These are phyloP conservation scores for Barnettozyma californica DNA, from an alignment of 805 yeast species.

Conservation along the genomic window DNA sequence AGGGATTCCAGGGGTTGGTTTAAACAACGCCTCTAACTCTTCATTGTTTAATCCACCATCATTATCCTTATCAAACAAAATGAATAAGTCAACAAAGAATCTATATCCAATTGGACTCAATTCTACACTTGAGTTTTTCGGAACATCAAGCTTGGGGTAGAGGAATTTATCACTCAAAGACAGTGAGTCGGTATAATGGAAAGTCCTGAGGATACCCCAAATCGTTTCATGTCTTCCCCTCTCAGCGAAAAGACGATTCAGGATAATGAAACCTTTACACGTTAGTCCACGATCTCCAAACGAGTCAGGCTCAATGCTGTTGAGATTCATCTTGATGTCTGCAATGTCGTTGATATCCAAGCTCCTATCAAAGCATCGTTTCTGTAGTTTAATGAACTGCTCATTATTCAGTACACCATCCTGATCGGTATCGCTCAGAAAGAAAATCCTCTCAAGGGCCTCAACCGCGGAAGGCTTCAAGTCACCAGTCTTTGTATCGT, in stretches of 20 bases:
- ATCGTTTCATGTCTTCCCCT: conserved; percentile 93
- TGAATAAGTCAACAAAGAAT: conserved; percentile 83
- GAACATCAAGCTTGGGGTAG: conserved; percentile 75
- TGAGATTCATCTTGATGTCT: conserved; percentile 35
- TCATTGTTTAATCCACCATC: conserved; percentile 87
- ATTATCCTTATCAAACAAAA: conserved; percentile 87
- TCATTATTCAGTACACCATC: conserved; percentile 72
- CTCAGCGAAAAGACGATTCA: conserved; percentile 82
- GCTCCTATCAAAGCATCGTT: conserved; percentile 63
- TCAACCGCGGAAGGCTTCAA: conserved; percentile 70
- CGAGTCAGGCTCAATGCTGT: conserved; percentile 28
- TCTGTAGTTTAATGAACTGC: conserved; percentile 68
- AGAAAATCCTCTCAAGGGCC: conserved; percentile 78
- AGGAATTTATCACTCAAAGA: conserved; percentile 76
- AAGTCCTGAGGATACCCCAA: conserved; percentile 89
- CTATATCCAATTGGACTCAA: conserved; percentile 88
- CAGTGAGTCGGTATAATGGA: conserved; percentile 87
- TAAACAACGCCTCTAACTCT: conserved; percentile 66
- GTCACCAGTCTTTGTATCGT: conserved; percentile 83
- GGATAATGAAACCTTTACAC: conserved; percentile 65
- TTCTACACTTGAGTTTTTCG: conserved; percentile 76
- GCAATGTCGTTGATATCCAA: conserved; percentile 47
- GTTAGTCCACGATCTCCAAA: conserved; percentile 51
- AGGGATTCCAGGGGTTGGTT: conserved; percentile 93
- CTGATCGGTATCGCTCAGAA: conserved; percentile 84